Evolutionary conservation across 2,329 filamentous ascomycete species (phyloP).

Genomic region (Microsporum ferrugineum): DNA sequence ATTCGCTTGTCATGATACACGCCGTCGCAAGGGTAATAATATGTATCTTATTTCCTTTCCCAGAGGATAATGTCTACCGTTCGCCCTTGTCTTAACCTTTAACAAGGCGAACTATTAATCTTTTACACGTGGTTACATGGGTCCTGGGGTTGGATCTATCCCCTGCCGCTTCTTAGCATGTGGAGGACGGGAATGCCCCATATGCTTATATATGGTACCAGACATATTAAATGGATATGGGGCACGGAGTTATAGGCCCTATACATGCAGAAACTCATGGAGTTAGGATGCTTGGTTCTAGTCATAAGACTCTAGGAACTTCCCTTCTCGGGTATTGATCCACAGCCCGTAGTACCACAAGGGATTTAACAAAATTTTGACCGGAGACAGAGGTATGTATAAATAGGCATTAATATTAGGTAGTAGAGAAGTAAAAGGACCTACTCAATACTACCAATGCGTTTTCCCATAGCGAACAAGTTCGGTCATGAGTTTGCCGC

Average conservation of each 20-base stretch:
- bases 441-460: slow-evolving; percentile 10
- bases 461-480: slow-evolving; percentile 14
- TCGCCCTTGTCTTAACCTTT: neutral
- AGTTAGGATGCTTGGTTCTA: no score
- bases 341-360: no score
- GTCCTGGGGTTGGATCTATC: neutral
- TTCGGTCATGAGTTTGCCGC: slow-evolving; percentile 18
- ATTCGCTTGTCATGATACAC: neutral
- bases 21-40: neutral
- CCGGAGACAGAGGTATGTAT: neutral
- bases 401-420: neutral
- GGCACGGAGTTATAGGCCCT: neutral
- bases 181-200: neutral
- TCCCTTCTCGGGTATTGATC: no score
- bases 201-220: neutral
- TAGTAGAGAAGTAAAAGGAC: neutral
- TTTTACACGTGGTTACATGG: slow-evolving; percentile 1
- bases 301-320: no score
- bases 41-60: neutral
- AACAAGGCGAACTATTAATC: neutral
- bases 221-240: neutral
- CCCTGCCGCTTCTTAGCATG: neutral
- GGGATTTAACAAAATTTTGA: no score
- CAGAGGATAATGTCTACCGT: neutral
- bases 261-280: neutral